Base-by-base conservation (phyloP, 2,329 filamentous ascomycete genomes). In the Tolypocladium album region DNA sequence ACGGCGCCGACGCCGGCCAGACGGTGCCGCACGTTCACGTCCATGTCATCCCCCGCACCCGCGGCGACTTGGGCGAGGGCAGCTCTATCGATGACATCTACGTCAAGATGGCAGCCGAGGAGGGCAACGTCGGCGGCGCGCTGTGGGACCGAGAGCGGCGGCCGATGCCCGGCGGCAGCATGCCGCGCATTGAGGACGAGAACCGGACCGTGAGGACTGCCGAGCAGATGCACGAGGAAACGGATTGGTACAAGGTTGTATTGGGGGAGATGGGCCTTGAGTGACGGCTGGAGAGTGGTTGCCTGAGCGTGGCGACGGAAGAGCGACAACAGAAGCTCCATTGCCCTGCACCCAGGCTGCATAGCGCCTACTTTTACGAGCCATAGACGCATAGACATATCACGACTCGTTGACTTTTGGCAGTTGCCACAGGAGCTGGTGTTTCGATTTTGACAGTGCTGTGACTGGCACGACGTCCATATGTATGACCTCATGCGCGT, bases 1-100 rank as follows among this genome's bases (percentile, higher is more conserved):
- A 99, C 73, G 94, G 94, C 24, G 78, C 80, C 39, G 90, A 92
- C 61, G 91, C 94, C 1, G 94, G 94, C 0, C 94, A 99, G 81
- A 96, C 91, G 60, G 93, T 99, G 53, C 81, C 90, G 11, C 94
- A 99, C 75, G 86, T 97, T 17, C 94, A 99, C 75, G 89, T 92
- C 34, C 94, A 99, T 76, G 83, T 97, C 56, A 93, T 97, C 59
- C 92, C 92, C 24, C 79, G 92, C 42, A 78, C 78, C 61, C 78
- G 76, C 61, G 82, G 86, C 45, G 80, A 85, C 70, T 80, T 72
- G 70, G 77, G 64, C 39, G 60, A 61, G 3, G 76, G 63, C 24
- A 59, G 59, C 15, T 70, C 62, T 58, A 70, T 71, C 6, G 92
- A 96, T 74, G 84, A 83, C 62, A 82, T 99, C 58, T 97, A 99